A percentile compares a stretch with the other conserved stretches of the same genome.
Conservation (phyloP, 148 eudicot genomes). For the Chenopodium suecicum region DNA sequence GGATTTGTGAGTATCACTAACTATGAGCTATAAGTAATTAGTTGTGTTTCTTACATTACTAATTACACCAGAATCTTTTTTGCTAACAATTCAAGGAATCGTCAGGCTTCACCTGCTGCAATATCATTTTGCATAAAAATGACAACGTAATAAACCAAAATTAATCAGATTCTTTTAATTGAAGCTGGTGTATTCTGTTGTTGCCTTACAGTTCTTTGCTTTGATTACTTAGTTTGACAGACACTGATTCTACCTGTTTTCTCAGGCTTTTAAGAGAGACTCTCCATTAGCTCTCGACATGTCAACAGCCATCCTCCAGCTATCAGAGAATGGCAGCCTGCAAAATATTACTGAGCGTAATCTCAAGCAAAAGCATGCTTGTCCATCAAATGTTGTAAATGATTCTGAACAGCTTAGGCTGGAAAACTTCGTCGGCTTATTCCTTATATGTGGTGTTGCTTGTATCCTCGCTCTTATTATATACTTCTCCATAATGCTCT, state of each 20-base stretch:
- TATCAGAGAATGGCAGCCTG: conserved; percentile 38
- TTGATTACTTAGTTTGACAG: conserved; percentile 1
- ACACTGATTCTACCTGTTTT: background rate
- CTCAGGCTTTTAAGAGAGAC: conserved; percentile 43
- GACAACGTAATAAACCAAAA: too few relatives aligned
- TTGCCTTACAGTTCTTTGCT: background rate
- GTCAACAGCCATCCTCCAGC: conserved; percentile 45
- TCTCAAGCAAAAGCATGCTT: conserved; percentile 20
- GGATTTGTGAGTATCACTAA: conserved; percentile 74
- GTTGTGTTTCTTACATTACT: background rate
- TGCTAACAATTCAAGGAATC: background rate
- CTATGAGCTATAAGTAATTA: background rate
- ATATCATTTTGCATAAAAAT: background rate
- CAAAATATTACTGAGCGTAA: conserved; percentile 36
- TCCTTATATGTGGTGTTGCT: conserved; percentile 24
- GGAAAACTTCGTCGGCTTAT: conserved; percentile 32
- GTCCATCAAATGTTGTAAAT: conserved; percentile 10
- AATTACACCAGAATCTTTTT: background rate
- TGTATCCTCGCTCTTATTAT: conserved; percentile 30
- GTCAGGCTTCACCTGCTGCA: background rate
- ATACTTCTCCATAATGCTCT: conserved; percentile 30
- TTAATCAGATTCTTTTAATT: background rate
- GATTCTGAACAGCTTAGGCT: conserved; percentile 37
- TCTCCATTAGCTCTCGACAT: conserved; percentile 47
- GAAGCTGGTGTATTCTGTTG: background rate